Base-by-base conservation (phyloP, 108 stramenopile genomes). In the Nitzschia putrida region DNA sequence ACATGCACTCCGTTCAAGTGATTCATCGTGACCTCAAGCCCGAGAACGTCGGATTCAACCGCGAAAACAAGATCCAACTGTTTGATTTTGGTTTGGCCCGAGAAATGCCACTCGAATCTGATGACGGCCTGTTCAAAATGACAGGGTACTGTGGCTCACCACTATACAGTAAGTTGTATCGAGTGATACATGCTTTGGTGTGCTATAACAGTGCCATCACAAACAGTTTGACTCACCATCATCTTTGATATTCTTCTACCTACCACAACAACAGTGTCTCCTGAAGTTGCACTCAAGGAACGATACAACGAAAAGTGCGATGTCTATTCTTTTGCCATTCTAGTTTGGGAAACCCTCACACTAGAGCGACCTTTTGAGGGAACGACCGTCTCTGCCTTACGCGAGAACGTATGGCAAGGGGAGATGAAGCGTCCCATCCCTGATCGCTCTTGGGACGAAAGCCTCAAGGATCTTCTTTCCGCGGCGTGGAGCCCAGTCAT, bases 1-100 rank as follows among this genome's bases (percentile, higher is more conserved):
- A 66, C 24, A n/a, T 66, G 52, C 64, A 66, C 34, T n/a, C 16
- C 1, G 23, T 23, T 52, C 52, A 51, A 0, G 38, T 77, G 0
- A 49, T 77, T 37, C 72, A 70, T 58, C 53, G 76, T 34, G 69
- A 70, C 23, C 22, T 77, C 21, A 77, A 87, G 57, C 84, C 83
- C 29, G 79, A 80, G 39, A 88, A 88, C 76, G 70, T 80, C 45
- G 87, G 80, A 0, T 88, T 88, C 57, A 84, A 88, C 69, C 71
- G 85, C 8, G 13, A 41, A 6, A 37, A 41, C 39, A 21, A 60
- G 16, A 53, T 77, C 43, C 26, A 77, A 47, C 16, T 77, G 7
- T 77, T 77, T 41, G 76, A 77, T 21, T 71, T 77, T 49, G 76
- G 76, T 22, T 34, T 77, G 18, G 60, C 69, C 61, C 57, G 50